These are phyloP conservation scores for Melianthus villosus DNA, from an alignment of 441 rosid species.

Conservation along the genomic window DNA sequence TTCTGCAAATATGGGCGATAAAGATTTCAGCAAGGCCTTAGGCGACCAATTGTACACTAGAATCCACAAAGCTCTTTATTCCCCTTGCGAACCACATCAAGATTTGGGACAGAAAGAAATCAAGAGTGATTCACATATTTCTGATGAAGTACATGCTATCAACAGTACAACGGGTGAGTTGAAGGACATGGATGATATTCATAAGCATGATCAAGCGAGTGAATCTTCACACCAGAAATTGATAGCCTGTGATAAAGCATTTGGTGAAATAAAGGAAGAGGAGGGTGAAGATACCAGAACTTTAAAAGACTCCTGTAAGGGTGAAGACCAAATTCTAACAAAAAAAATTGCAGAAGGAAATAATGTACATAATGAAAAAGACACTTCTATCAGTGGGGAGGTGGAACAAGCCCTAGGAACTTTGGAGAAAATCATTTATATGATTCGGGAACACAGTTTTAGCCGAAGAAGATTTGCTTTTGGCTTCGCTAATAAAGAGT, in stretches of 20 bases:
- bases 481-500: slow-evolving; percentile 16
- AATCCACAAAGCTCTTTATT: slow-evolving; percentile 38
- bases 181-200: slow-evolving; percentile 8
- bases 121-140: slow-evolving; percentile 7
- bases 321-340: slow-evolving; percentile 8
- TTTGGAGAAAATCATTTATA: slow-evolving; percentile 45
- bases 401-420: slow-evolving; percentile 67
- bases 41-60: slow-evolving; percentile 40
- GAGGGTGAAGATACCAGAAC: slow-evolving; percentile 13
- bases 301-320: slow-evolving; percentile 11
- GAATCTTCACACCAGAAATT: slow-evolving; percentile 9
- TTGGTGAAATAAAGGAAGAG: slow-evolving; percentile 53
- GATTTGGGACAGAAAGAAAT: slow-evolving; percentile 11
- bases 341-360: slow-evolving; percentile 7
- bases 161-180: slow-evolving; percentile 12
- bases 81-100: slow-evolving; percentile 15
- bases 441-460: slow-evolving; percentile 33
- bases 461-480: slow-evolving; percentile 14
- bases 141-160: slow-evolving; percentile 11
- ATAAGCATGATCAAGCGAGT: slow-evolving; percentile 4
- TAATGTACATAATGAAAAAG: slow-evolving; percentile 16
- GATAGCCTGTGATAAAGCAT: slow-evolving; percentile 12
- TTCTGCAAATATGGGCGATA: slow-evolving; percentile 29
- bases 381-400: slow-evolving; percentile 31
- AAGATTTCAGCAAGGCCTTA: slow-evolving; percentile 51